These are phyloP conservation scores for Backusella westeae DNA, from an alignment of 192 early-diverging fungal genomes.

Conservation along the genomic window DNA sequence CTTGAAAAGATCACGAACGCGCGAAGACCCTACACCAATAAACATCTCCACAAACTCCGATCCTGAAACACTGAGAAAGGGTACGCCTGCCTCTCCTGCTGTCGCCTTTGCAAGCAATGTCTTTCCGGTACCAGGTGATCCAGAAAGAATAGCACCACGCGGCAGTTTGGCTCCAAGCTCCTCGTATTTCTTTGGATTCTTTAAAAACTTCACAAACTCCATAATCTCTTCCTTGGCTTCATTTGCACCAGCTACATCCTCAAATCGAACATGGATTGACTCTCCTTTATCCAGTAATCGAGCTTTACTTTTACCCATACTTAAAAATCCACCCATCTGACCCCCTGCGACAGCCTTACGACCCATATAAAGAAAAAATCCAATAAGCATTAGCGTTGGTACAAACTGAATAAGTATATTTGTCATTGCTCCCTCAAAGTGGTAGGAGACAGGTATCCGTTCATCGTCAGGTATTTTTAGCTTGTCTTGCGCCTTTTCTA, in stretches of 20 bases:
- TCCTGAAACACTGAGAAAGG: constrained; percentile 96
- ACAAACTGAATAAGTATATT: constrained; percentile 85
- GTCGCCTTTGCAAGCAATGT: constrained; percentile 98
- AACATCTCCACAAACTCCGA: constrained; percentile 99
- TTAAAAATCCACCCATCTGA: constrained; percentile 84
- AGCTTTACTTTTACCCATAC: constrained; percentile 92
- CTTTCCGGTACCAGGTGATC: constrained; percentile 94
- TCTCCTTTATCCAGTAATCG: constrained; percentile 96
- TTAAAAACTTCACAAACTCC: constrained; percentile 99
- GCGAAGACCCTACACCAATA: constrained; percentile 93
- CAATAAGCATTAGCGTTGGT: constrained; percentile 87
- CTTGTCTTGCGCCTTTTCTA: constrained; percentile 88
- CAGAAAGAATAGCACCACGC: constrained; percentile 95
- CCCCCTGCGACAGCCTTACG: constrained; percentile 58
- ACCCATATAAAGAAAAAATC: constrained; percentile 84
- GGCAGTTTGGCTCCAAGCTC: constrained; percentile 97
- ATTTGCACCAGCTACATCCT: constrained; percentile 98
- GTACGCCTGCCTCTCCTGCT: constrained; percentile 98
- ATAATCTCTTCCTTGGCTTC: constrained; percentile 99
- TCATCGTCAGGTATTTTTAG: constrained; percentile 85
- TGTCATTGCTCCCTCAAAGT: constrained; percentile 66
- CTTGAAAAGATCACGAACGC: constrained; percentile 95
- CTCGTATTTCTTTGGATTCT: constrained; percentile 90
- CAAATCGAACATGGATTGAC: constrained; percentile 93
- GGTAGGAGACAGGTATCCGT: constrained; percentile 90